Evolutionary conservation across 148 eudicot genomes (phyloP).

Genomic region (Simmondsia chinensis): DNA sequence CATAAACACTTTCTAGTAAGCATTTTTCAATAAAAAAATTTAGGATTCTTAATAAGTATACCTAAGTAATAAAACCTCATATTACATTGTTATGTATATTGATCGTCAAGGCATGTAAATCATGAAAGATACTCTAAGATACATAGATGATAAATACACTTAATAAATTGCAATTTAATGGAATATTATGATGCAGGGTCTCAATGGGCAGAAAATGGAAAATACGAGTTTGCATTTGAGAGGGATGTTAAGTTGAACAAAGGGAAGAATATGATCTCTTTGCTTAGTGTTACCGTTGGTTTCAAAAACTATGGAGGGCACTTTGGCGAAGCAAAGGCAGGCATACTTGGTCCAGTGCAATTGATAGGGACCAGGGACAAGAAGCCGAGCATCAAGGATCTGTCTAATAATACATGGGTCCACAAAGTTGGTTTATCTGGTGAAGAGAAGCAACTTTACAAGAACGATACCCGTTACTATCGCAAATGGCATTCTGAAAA

Average conservation of each 20-base stretch:
- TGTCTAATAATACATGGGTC: slow-evolving; percentile 35
- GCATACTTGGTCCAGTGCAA: slow-evolving; percentile 40
- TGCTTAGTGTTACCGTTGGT: slow-evolving; percentile 56
- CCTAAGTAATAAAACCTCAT: too few species aligned
- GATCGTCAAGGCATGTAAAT: too few species aligned
- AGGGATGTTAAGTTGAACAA: slow-evolving; percentile 18
- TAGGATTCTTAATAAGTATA: too few species aligned
- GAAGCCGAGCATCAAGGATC: slow-evolving; percentile 27
- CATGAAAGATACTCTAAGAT: too few species aligned
- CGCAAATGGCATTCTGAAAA: slow-evolving; percentile 8
- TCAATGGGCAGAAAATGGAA: slow-evolving; percentile 18
- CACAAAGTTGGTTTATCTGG: slow-evolving; percentile 30
- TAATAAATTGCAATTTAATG: too few species aligned
- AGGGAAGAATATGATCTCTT: slow-evolving; percentile 37
- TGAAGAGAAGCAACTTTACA: neutral
- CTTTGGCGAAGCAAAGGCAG: slow-evolving; percentile 21
- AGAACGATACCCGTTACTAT: neutral
- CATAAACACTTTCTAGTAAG: too few species aligned
- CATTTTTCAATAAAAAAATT: too few species aligned
- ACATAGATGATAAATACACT: too few species aligned
- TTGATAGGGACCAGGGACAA: slow-evolving; percentile 31
- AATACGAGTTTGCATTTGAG: slow-evolving; percentile 21
- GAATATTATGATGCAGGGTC: too few species aligned
- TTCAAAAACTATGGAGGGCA: slow-evolving; percentile 40
- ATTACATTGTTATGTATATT: too few species aligned